phyloP scores from a whole-genome alignment of 345 rosid genomes.

The Nephelium lappaceum region DNA sequence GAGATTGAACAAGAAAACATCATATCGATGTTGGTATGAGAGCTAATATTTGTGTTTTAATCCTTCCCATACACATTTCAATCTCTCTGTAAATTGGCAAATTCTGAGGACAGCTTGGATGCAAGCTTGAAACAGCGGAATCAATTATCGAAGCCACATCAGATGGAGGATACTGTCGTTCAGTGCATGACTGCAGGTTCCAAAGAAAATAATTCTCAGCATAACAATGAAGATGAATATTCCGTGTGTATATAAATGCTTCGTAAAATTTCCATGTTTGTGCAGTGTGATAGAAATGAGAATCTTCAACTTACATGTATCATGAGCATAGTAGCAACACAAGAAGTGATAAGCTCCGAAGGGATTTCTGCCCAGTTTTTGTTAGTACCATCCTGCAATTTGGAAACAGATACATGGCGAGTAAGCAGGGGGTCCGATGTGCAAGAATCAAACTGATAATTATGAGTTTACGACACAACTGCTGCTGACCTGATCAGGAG shows the following conservation, averaged over 20 bases:
- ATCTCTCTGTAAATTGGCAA: constrained; percentile 79
- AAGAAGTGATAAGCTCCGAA: constrained; percentile 76
- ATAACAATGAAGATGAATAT: not conserved
- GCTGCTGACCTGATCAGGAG: constrained; percentile 52
- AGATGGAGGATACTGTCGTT: constrained; percentile 81
- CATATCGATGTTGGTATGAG: constrained; percentile 66
- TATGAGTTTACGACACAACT: constrained; percentile 30
- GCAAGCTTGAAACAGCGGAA: constrained; percentile 74
- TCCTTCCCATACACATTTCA: constrained; percentile 90
- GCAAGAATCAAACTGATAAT: constrained; percentile 38
- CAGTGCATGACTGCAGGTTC: constrained; percentile 73
- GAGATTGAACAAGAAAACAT: constrained; percentile 6
- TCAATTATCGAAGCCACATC: constrained; percentile 97
- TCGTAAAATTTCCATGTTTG: not conserved
- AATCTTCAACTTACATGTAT: constrained; percentile 60
- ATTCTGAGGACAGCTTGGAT: constrained; percentile 81
- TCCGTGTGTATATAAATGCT: not conserved
- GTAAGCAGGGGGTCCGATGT: constrained; percentile 36
- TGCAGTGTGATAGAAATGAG: not conserved
- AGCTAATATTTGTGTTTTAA: constrained; percentile 91
- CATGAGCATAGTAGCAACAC: constrained; percentile 86
- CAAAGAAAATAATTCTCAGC: constrained; percentile 4
- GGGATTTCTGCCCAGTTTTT: constrained; percentile 59
- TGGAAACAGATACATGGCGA: constrained; percentile 25
- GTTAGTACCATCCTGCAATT: constrained; percentile 42